Evolutionary conservation across 2,329 filamentous ascomycete genomes (phyloP).

Genomic region (Neodidymelliopsis sp.): DNA sequence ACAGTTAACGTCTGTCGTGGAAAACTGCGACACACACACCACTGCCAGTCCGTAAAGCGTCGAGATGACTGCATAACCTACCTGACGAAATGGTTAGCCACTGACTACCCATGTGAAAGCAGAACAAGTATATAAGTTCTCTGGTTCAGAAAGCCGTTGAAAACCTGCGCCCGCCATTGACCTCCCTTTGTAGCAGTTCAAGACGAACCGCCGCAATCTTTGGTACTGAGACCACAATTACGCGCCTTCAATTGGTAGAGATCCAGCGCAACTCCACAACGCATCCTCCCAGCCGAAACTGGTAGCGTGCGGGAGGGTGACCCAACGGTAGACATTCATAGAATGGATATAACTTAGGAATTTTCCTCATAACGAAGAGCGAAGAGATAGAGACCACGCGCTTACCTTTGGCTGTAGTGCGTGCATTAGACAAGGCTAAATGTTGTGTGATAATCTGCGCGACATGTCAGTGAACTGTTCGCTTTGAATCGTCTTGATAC

Average conservation of each 20-base stretch:
- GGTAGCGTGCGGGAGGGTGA: constrained; percentile 77
- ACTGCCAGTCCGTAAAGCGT: not conserved
- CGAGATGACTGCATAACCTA: not conserved
- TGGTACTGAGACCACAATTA: constrained; percentile 65
- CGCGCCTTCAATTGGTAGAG: constrained; percentile 51
- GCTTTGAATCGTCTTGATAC: constrained; percentile 4
- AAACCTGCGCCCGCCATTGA: constrained; percentile 65
- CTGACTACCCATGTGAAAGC: constrained; percentile 9
- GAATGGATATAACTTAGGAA: constrained; percentile 66
- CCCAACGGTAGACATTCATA: constrained; percentile 69
- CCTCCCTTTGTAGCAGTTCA: constrained; percentile 57
- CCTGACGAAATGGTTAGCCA: constrained; percentile 20
- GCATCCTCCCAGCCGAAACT: constrained; percentile 65
- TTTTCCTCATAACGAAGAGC: constrained; percentile 61
- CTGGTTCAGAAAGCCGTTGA: constrained; percentile 70
- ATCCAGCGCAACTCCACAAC: constrained; percentile 74
- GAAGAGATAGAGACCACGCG: constrained; percentile 1
- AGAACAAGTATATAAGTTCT: constrained; percentile 14
- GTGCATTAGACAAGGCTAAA: not conserved
- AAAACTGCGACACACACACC: not conserved
- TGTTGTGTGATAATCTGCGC: constrained; percentile 5
- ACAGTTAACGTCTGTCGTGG: no score
- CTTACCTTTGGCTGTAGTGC: constrained; percentile 29
- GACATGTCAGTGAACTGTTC: constrained; percentile 26
- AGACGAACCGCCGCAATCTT: constrained; percentile 47